Conservation (phyloP, 169 alveolate genomes). For the Amoebophrya sp. region DNA sequence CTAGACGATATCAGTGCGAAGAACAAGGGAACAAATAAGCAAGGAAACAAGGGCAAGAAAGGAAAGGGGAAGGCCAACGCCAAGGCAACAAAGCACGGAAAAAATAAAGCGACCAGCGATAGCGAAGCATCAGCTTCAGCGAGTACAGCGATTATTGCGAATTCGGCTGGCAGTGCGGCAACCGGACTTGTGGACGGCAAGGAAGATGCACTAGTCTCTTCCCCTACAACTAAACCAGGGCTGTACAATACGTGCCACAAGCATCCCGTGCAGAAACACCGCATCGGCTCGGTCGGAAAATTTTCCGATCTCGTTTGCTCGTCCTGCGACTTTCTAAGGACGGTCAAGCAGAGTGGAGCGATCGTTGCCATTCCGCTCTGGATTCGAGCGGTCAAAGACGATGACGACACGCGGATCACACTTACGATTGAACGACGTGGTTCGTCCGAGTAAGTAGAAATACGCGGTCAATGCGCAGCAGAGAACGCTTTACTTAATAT, state of each 20-base stretch:
- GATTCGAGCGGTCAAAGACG: constrained; percentile 14
- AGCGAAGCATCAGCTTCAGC: too few species aligned
- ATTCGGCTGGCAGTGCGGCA: too few species aligned
- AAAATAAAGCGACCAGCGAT: too few species aligned
- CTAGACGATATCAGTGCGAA: background rate
- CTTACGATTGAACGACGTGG: background rate
- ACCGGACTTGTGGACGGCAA: too few species aligned
- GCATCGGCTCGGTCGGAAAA: background rate
- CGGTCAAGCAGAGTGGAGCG: background rate
- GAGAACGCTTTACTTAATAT: too few species aligned
- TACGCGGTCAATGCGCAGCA: too few species aligned
- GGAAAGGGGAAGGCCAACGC: background rate
- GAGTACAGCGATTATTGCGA: too few species aligned
- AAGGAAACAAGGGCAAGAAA: background rate
- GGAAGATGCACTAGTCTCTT: too few species aligned
- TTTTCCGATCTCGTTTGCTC: background rate
- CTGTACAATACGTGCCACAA: background rate
- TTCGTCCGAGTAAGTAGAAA: too few species aligned
- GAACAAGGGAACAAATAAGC: background rate
- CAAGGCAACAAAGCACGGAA: background rate
- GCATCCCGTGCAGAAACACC: background rate
- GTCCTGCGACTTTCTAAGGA: background rate
- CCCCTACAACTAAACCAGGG: too few species aligned
- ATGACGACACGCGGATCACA: background rate
- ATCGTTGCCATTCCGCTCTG: background rate